phyloP scores from a whole-genome alignment of 352 stramenopile genomes.

The Globisporangium cederbergense region DNA sequence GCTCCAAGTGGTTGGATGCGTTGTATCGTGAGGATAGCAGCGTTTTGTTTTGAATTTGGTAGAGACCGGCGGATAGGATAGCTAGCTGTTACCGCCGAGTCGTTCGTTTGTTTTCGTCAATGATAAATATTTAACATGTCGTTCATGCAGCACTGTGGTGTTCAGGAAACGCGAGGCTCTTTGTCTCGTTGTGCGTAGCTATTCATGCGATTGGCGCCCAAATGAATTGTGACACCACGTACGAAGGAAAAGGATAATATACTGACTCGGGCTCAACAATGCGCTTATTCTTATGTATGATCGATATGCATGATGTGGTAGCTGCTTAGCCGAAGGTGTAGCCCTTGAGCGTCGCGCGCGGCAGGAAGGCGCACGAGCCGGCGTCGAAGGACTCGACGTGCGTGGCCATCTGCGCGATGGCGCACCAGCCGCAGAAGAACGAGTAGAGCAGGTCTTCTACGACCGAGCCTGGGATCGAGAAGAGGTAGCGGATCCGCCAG shows the following conservation, averaged over 20 bases:
- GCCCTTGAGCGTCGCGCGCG: slow-evolving; percentile 35
- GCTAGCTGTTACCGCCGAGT: not conserved
- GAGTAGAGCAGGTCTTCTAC: slow-evolving; percentile 34
- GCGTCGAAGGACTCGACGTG: slow-evolving; percentile 44
- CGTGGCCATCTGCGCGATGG: slow-evolving; percentile 47
- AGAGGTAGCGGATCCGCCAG: slow-evolving; percentile 50
- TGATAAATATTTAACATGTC: slow-evolving; percentile 6
- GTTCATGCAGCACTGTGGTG: not conserved
- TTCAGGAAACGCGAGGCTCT: too few relatives aligned
- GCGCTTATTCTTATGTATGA: not conserved
- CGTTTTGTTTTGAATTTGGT: not conserved
- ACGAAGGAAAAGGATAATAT: not conserved
- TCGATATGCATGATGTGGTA: not conserved
- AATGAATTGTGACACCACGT: not conserved
- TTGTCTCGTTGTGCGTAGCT: too few relatives aligned
- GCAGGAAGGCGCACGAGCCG: slow-evolving; percentile 24
- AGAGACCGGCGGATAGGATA: not conserved
- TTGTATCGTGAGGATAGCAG: not conserved
- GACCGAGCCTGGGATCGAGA: slow-evolving; percentile 42
- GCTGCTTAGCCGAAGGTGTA: slow-evolving; percentile 30
- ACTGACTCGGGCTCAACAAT: not conserved
- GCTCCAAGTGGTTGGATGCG: not conserved
- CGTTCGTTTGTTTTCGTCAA: not conserved
- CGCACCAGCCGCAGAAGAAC: slow-evolving; percentile 38
- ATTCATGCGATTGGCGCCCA: too few relatives aligned